Base-by-base conservation (phyloP, 2,329 filamentous ascomycete genomes). In the Aspergillus aculeatus region DNA sequence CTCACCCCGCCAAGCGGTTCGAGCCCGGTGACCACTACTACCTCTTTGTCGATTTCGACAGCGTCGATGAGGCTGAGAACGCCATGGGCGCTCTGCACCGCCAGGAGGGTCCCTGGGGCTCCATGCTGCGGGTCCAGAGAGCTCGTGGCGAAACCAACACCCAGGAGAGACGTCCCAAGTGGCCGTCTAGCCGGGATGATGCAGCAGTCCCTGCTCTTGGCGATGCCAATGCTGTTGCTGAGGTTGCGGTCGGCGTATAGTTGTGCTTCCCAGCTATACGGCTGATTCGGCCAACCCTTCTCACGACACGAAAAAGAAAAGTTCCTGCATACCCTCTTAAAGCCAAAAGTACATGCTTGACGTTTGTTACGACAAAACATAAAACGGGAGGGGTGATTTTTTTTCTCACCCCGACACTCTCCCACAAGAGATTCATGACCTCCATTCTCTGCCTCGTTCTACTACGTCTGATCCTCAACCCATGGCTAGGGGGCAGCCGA, bases 31-130 rank as follows among this genome's bases (percentile, higher is more conserved):
- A 84, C 63, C 81, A 86, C 68, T 83, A 88, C 73, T 89, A 86
- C 72, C 84, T 85, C 66, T 89, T 89, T 60, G 84, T 89, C n/a
- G 86, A 89, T 66, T 82, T 89, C 58, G 77, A 76, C 51, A 83
- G 79, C 5, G 69, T 75, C 0, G 81, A 85, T 55, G 82, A 88
- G 62, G 84, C 84, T 0, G 72, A 80, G 35, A 73, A 73, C 10
- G 86, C 85, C 23, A 78, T 84, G 59, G 68, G 77, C 7, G 74
- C 74, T 1, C 61, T 85, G 48, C 73, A 77, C 48, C 76, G 77
- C 3, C 66, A 70, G 52, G 68, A 73, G 51, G 74, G 76, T 3
- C 74, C 76, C 5, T 79, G 77, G 77, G 77, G 76, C 23, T 68
- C 69, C 35, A 68, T 67, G 11, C 62, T 80, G 47, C 71, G 73